Evolutionary conservation across 208 protist species (phyloP), one percentile per base, ranked within the genome.

Genomic region (Acanthamoeba sp.): DNA sequence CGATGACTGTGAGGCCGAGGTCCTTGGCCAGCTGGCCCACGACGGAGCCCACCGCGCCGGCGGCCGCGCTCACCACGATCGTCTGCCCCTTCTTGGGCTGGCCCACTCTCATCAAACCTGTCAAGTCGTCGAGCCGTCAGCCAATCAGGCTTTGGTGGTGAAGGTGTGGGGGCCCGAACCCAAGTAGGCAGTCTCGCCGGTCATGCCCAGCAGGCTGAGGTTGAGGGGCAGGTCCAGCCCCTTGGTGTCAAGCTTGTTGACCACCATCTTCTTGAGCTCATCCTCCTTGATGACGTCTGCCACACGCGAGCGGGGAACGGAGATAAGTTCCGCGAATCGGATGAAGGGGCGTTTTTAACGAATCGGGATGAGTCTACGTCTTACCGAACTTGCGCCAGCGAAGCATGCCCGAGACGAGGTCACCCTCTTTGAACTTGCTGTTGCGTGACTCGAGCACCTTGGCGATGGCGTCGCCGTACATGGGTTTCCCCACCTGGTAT

Each of bases 71-170:
- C 4, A 97, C 91, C n/a, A 97, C 42, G 3, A 97, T n/a, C 5
- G 96, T 97, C 62, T 97, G 88, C 32, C 96, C 96, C 78, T 91
- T 38, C 48, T 97, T 94, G n/a, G 96, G 95, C n/a, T 95, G 42
- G 24, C 64, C 93, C 42, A 97, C 90, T 7, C 94, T 2, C 2
- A 29, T 12, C 0, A 96, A 34, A 29, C 88, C 88, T 32, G 87
- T 32, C 24, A n/a, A n/a, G n/a, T n/a, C n/a, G n/a, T n/a, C n/a
- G n/a, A n/a, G 22, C 55, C 1, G 0, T n/a, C 0, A 62, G 7
- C 7, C 52, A 57, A 22, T 57, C 52, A 57, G 6, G 45, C 10
- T 10, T 1, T 1, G 48, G 18, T 55, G 12, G 0, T 24, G 0
- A 24, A 55, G 45, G 3, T 62, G 0, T 1, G 52, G 7, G 6